These are phyloP conservation scores for Lentinus brumalis DNA, from an alignment of 768 basidiomycete genomes.

Conservation along the genomic window DNA sequence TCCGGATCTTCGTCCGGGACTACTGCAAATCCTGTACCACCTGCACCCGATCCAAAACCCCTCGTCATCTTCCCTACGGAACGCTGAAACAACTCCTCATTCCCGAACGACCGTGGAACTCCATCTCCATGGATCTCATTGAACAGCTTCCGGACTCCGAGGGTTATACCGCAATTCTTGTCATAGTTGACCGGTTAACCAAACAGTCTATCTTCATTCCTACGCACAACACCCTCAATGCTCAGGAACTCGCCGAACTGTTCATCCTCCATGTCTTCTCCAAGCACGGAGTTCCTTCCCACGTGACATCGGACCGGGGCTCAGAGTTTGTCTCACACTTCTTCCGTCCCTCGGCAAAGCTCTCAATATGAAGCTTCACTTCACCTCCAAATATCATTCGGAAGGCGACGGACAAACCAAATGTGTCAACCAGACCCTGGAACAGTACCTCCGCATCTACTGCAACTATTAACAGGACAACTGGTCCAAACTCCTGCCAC, in stretches of 20 bases:
- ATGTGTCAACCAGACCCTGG: constrained; percentile 38
- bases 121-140: constrained; percentile 29
- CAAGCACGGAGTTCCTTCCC: too few relatives aligned
- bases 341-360: neutral
- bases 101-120: constrained; percentile 27
- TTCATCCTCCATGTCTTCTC: too few relatives aligned
- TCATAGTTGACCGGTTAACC: too few relatives aligned
- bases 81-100: constrained; percentile 14
- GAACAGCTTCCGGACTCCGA: too few relatives aligned
- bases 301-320: too few relatives aligned
- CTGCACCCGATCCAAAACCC: constrained; percentile 27
- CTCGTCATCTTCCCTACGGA: constrained; percentile 23
- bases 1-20: constrained; percentile 25
- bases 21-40: constrained; percentile 33
- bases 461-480: constrained; percentile 42
- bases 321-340: constrained; percentile 14
- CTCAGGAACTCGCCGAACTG: too few relatives aligned
- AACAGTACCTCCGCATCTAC: constrained; percentile 39
- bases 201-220: too few relatives aligned
- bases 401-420: constrained; percentile 43
- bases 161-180: too few relatives aligned
- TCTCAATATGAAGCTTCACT: constrained; percentile 12
- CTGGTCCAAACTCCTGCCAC: constrained; percentile 40
- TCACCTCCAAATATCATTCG: constrained; percentile 45
- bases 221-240: too few relatives aligned